Percentiles rank a stretch among this genome's conserved stretches.
Conservation (phyloP, 495 filamentous ascomycete species). For the Penicillium macrosclerotiorum region DNA sequence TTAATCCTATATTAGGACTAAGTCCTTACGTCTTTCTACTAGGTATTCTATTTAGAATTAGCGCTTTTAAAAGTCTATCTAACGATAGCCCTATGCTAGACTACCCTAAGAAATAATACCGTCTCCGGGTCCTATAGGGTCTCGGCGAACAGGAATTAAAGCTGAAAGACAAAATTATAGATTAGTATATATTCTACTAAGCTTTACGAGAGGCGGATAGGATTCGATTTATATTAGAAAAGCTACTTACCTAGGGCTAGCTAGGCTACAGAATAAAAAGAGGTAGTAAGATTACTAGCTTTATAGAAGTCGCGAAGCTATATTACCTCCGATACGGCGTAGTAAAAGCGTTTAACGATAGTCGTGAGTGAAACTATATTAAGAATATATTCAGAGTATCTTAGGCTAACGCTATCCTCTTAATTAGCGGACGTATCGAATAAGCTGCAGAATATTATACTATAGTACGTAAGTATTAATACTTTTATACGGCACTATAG, state of each 20-base stretch:
- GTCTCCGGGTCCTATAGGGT: constrained; percentile 25
- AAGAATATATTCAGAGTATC: not conserved
- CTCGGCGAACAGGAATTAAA: constrained; percentile 28
- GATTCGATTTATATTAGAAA: constrained; percentile 28
- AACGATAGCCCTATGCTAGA: constrained; percentile 18
- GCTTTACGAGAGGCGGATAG: constrained; percentile 9
- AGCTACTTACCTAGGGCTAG: constrained; percentile 22
- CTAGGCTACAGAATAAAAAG: constrained; percentile 28
- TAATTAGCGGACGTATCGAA: constrained; percentile 34
- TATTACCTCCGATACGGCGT: constrained; percentile 36
- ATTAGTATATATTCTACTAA: constrained; percentile 22
- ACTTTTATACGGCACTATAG: constrained; percentile 38
- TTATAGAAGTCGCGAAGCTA: constrained; percentile 24
- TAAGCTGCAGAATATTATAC: constrained; percentile 38
- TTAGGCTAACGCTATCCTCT: constrained; percentile 11
- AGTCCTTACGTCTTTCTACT: constrained; percentile 29
- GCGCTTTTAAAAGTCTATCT: constrained; percentile 26
- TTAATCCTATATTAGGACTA: constrained; percentile 26
- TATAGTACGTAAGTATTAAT: constrained; percentile 33
- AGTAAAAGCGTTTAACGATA: constrained; percentile 38
- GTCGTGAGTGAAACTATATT: constrained; percentile 19
- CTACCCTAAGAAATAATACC: constrained; percentile 29
- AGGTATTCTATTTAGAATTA: constrained; percentile 30
- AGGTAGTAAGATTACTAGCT: constrained; percentile 27
- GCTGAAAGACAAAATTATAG: constrained; percentile 25